Base-by-base conservation (phyloP, 148 eudicot genomes). In the Rhododendron griersonianum region DNA sequence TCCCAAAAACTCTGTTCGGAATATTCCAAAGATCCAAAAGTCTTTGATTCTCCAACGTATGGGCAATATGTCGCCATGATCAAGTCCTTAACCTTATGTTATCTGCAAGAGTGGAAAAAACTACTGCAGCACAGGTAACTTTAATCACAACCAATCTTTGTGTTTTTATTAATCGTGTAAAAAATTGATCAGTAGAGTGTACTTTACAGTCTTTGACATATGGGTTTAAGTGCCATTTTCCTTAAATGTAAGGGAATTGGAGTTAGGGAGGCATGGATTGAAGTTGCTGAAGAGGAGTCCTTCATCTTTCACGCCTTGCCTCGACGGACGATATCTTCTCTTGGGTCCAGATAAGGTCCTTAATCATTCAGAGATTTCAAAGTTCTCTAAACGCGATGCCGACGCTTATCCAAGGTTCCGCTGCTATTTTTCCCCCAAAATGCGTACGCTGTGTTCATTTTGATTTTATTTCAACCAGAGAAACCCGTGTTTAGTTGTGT, bases 221-320 rank as follows among this genome's bases (percentile, higher is more conserved):
- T 63, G 47, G 44, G 25, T 37, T 85, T 21, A 48, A 80, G 35
- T 9, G 41, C 67, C 73, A 71, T 79, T 18, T 14, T 35, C 16
- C 57, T 65, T 85, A 76, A 7, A 61, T 74, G 63, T 35, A 80
- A 95, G 98, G 88, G 99, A 94, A 81, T 80, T 97, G 92, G 96
- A 97, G 89, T 87, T 95, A 84, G 88, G 77, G 88, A 94, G 95
- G 85, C 96, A 94, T 87, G 99, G 99, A 61, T 84, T 97, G 95
- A 97, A 93, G 87, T 61, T 97, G 89, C 55, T 97, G 90, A 93
- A 83, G 84, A 91, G 98, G 90, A 92, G 80, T 87, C 96, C 98
- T 8, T 93, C 99, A 5, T 94, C 98, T 39, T 97, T 97, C 88
- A 95, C 98, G 84, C 98, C 98, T 30, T 93, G 95, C 91, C 86